Evolutionary conservation across 2,329 filamentous ascomycete species (phyloP).

Genomic region (Cadophora sp.): DNA sequence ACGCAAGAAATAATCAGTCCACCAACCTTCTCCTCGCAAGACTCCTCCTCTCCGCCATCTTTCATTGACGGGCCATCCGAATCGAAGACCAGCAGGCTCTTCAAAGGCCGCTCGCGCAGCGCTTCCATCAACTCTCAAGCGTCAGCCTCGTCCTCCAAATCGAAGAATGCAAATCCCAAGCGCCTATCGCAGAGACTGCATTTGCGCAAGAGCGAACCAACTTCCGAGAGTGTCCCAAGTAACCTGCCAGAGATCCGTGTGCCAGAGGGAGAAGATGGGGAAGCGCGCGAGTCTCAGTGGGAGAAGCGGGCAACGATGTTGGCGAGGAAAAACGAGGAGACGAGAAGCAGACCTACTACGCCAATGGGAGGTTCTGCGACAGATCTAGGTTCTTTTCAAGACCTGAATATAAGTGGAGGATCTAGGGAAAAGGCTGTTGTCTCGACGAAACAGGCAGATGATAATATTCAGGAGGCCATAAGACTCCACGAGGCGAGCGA

Average conservation of each 20-base stretch:
- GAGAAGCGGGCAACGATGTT: conserved; percentile 92
- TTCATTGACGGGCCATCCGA: conserved; percentile 30
- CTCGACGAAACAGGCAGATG: conserved; percentile 62
- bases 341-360: conserved; percentile 52
- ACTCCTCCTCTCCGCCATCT: conserved; percentile 39
- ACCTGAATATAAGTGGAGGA: conserved; percentile 38
- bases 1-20: conserved; percentile 81
- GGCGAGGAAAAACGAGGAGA: conserved; percentile 65
- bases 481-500: conserved; percentile 86
- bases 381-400: conserved; percentile 33
- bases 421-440: conserved; percentile 44
- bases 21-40: conserved; percentile 56
- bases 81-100: conserved; percentile 44
- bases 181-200: conserved; percentile 75
- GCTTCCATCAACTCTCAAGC: conserved; percentile 53
- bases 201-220: conserved; percentile 62
- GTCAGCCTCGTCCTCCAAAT: conserved; percentile 41
- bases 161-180: conserved; percentile 41
- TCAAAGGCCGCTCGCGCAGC: conserved; percentile 50
- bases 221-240: conserved; percentile 77
- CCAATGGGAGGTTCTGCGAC: conserved; percentile 38
- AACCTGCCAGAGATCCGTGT: conserved; percentile 78
- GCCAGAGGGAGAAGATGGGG: conserved; percentile 53
- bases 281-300: conserved; percentile 75
- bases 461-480: conserved; percentile 94